Conservation (phyloP, 345 rosid species). For the Pistacia integerrima region DNA sequence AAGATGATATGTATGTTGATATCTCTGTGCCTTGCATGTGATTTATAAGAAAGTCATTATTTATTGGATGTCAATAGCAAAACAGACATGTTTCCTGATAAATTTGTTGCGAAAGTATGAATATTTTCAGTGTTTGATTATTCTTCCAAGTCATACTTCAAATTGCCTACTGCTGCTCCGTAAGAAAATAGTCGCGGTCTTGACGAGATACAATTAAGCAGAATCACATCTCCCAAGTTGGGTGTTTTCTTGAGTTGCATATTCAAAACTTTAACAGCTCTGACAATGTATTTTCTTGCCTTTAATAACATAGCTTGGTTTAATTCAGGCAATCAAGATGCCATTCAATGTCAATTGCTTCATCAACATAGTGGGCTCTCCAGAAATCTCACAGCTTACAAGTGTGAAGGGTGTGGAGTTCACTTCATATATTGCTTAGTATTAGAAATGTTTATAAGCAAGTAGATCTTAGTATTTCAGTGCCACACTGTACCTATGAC, state of each 20-base stretch:
- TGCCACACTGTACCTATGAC: slow-evolving; percentile 2
- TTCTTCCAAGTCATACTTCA: not conserved
- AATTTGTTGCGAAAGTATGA: not conserved
- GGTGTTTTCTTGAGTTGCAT: not conserved
- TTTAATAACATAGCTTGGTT: slow-evolving; percentile 5
- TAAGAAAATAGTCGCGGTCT: too few relatives aligned
- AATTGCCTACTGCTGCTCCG: not conserved
- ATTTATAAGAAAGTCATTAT: too few relatives aligned
- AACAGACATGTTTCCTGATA: too few relatives aligned
- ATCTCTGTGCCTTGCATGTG: too few relatives aligned
- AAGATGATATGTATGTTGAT: too few relatives aligned
- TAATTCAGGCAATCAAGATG: slow-evolving; percentile 10
- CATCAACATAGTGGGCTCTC: not conserved
- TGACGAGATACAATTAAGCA: not conserved
- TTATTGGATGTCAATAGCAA: too few relatives aligned
- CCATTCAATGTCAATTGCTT: not conserved
- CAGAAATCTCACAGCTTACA: slow-evolving; percentile 7
- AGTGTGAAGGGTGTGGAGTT: slow-evolving; percentile 5
- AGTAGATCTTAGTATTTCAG: slow-evolving; percentile 11
- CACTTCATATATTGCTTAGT: slow-evolving; percentile 1
- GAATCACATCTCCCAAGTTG: not conserved
- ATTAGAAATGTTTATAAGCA: slow-evolving; percentile 8
- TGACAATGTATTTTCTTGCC: not conserved
- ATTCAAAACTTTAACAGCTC: not conserved
- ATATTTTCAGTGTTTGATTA: not conserved